Percentiles rank a stretch among this genome's conserved stretches.
phyloP scores from a whole-genome alignment of 2,329 filamentous ascomycete genomes.

The Macrophomina phaseolina region DNA sequence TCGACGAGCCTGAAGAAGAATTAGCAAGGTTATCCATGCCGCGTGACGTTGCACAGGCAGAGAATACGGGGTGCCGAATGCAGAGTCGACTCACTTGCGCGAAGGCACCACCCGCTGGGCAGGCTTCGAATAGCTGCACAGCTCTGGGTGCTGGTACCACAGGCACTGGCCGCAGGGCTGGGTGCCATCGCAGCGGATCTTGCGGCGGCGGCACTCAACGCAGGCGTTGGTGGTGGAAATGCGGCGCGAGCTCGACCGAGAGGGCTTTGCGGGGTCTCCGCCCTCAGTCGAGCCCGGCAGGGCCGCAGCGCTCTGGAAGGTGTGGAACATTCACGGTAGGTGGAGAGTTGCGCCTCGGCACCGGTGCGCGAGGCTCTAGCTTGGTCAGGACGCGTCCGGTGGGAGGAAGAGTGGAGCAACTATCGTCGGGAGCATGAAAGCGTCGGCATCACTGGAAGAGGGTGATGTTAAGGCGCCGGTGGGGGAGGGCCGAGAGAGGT shows the following conservation, averaged over 20 bases:
- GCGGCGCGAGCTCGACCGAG: slow-evolving; percentile 46
- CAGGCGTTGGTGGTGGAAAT: slow-evolving; percentile 66
- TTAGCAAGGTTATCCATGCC: slow-evolving; percentile 64
- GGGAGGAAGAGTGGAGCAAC: neutral
- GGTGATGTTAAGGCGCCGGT: neutral
- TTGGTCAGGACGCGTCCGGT: neutral
- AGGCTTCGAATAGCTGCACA: slow-evolving; percentile 82
- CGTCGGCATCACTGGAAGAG: slow-evolving; percentile 16
- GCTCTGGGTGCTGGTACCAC: slow-evolving; percentile 79
- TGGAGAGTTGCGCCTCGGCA: slow-evolving; percentile 6
- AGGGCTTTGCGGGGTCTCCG: slow-evolving; percentile 37
- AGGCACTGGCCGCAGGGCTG: slow-evolving; percentile 83
- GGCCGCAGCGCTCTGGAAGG: slow-evolving; percentile 44
- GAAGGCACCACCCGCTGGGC: slow-evolving; percentile 78
- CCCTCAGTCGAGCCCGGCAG: slow-evolving; percentile 9
- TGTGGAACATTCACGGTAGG: slow-evolving; percentile 49
- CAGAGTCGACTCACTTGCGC: slow-evolving; percentile 65
- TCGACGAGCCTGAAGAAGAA: slow-evolving; percentile 61
- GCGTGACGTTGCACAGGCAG: neutral
- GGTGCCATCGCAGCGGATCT: slow-evolving; percentile 82
- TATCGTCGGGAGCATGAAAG: neutral
- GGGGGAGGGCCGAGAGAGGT: neutral
- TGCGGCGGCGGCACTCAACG: slow-evolving; percentile 78
- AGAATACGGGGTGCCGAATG: neutral
- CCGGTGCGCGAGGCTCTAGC: neutral